Percentiles rank a stretch among this genome's conserved stretches.
Evolutionary conservation across 2,329 filamentous ascomycete species (phyloP).

Genomic region (Fusarium marasasianum): DNA sequence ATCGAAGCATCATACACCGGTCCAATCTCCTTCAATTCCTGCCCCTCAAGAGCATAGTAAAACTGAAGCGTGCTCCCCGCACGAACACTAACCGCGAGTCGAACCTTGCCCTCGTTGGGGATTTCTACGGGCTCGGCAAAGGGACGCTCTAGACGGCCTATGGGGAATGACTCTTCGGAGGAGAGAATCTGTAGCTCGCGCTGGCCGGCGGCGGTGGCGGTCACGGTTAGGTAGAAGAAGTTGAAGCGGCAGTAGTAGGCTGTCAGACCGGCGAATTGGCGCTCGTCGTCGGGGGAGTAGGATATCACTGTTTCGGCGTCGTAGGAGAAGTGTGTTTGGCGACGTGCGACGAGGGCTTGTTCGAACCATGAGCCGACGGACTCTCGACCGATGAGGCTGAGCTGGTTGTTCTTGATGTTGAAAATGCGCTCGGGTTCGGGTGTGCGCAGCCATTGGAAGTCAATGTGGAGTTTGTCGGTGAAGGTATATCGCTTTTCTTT

Average conservation of each 20-base stretch:
- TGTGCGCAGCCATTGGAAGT: conserved; percentile 68
- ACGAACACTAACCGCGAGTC: conserved; percentile 60
- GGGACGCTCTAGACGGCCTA: conserved; percentile 57
- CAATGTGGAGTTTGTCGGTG: conserved; percentile 54
- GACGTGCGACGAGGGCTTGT: conserved; percentile 63
- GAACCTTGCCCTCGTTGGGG: conserved; percentile 64
- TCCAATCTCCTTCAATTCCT: conserved; percentile 59
- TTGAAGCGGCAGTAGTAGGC: conserved; percentile 72
- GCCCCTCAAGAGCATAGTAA: conserved; percentile 61
- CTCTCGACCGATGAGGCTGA: conserved; percentile 62
- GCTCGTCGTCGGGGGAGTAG: conserved; percentile 65
- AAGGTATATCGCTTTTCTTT: conserved; percentile 59
- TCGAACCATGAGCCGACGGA: conserved; percentile 68
- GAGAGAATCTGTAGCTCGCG: conserved; percentile 66
- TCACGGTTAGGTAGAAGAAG: conserved; percentile 71
- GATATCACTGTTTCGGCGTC: conserved; percentile 66
- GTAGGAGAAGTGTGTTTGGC: conserved; percentile 68
- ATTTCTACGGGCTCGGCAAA: conserved; percentile 57
- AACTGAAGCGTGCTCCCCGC: conserved; percentile 63
- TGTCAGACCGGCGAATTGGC: conserved; percentile 68
- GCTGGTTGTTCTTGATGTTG: conserved; percentile 48
- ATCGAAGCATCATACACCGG: conserved; percentile 67
- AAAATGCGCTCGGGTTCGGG: conserved; percentile 66
- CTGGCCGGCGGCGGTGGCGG: conserved; percentile 63
- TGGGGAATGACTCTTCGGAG: conserved; percentile 66